Evolutionary conservation across 2,329 filamentous ascomycete genomes (phyloP).

Genomic region (Falciphora oryzae): DNA sequence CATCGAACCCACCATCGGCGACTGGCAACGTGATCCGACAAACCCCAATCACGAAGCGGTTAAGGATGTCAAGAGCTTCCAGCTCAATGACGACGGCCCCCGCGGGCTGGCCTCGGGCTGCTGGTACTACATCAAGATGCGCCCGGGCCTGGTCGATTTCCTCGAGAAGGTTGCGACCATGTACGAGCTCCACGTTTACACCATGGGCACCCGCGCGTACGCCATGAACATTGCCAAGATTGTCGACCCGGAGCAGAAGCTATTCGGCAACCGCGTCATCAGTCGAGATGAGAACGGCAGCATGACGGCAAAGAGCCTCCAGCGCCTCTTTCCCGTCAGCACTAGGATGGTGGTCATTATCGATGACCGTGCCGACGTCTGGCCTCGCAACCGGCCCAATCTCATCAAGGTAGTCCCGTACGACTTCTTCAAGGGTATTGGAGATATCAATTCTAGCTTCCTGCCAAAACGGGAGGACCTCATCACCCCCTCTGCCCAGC

Average conservation of each 20-base stretch:
- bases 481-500: constrained; percentile 24
- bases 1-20: constrained; percentile 90
- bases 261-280: constrained; percentile 92
- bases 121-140: constrained; percentile 98
- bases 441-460: constrained; percentile 98
- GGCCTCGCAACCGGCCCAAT: constrained; percentile 84
- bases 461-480: constrained; percentile 69
- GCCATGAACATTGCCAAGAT: constrained; percentile 87
- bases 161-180: constrained; percentile 69
- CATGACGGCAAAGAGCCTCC: constrained; percentile 82
- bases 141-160: constrained; percentile 78
- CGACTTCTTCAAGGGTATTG: constrained; percentile 96
- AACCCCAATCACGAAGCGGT: constrained; percentile 91
- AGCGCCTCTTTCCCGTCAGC: constrained; percentile 89
- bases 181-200: constrained; percentile 97
- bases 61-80: constrained; percentile 81
- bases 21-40: constrained; percentile 84
- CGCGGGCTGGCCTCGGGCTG: constrained; percentile 64
- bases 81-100: constrained; percentile 79
- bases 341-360: constrained; percentile 99
- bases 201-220: constrained; percentile 97
- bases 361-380: constrained; percentile 93
- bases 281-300: constrained; percentile 96
- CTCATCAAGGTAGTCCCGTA: constrained; percentile 93
- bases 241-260: constrained; percentile 80